Conservation (phyloP, 2,329 filamentous ascomycete species). For the Fusarium tanahbumbuense region DNA sequence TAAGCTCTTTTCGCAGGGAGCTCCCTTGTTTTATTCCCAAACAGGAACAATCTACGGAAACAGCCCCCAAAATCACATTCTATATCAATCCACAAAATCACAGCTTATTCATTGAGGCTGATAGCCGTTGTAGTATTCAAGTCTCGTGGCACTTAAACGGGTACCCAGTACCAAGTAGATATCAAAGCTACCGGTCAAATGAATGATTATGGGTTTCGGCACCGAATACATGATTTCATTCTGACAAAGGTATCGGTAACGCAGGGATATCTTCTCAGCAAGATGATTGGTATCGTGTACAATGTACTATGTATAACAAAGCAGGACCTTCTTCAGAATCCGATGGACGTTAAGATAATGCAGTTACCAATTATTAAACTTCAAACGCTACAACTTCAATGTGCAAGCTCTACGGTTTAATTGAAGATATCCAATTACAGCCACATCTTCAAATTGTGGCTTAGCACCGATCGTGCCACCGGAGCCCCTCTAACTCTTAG, state of each 20-base stretch:
- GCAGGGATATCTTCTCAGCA: background rate
- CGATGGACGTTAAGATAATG: background rate
- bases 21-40: constrained; percentile 4
- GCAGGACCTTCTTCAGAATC: background rate
- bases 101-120: background rate
- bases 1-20: constrained; percentile 18
- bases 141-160: background rate
- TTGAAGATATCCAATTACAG: background rate
- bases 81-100: background rate
- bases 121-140: background rate
- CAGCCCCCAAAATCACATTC: background rate
- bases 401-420: background rate
- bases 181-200: background rate
- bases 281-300: background rate
- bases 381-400: background rate
- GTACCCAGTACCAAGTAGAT: background rate
- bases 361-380: background rate
- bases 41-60: background rate
- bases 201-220: background rate
- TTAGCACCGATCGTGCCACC: constrained; percentile 2
- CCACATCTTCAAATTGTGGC: constrained; percentile 25
- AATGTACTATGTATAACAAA: background rate
- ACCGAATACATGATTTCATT: background rate
- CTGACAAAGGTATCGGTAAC: background rate
- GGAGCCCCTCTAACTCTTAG: constrained; percentile 15